Percentiles rank a stretch among this genome's conserved stretches.
These are phyloP conservation scores for Termitomyces sp. DNA, from an alignment of 768 basidiomycete species.

Conservation along the genomic window DNA sequence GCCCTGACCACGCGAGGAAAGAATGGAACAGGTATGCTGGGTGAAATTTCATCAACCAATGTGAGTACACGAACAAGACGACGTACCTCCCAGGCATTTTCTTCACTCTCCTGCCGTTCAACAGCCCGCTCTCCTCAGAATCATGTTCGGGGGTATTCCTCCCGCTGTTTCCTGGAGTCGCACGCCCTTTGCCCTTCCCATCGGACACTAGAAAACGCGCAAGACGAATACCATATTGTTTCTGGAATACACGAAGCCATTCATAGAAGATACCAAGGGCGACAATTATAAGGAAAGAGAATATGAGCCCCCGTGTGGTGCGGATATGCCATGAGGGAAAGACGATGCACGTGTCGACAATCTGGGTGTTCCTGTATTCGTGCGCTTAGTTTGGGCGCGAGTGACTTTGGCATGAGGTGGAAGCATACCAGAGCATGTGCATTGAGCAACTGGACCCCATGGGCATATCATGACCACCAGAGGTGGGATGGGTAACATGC, in stretches of 20 bases:
- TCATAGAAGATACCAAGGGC: slow-evolving; percentile 73
- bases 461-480: slow-evolving; percentile 43
- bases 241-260: slow-evolving; percentile 65
- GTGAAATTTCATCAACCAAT: background rate
- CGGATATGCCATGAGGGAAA: slow-evolving; percentile 75
- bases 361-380: slow-evolving; percentile 63
- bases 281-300: slow-evolving; percentile 64
- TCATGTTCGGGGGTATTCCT: slow-evolving; percentile 17
- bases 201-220: slow-evolving; percentile 38
- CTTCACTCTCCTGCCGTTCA: slow-evolving; percentile 43
- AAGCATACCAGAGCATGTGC: slow-evolving; percentile 72
- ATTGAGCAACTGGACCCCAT: slow-evolving; percentile 54
- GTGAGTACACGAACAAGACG: background rate
- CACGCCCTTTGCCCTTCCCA: slow-evolving; percentile 41
- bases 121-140: slow-evolving; percentile 48
- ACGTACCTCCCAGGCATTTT: slow-evolving; percentile 37
- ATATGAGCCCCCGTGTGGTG: slow-evolving; percentile 47
- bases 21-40: slow-evolving; percentile 46
- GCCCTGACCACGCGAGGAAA: slow-evolving; percentile 55
- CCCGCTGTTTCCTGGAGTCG: slow-evolving; percentile 19
- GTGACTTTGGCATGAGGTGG: background rate
- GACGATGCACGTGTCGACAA: slow-evolving; percentile 77
- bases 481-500: slow-evolving; percentile 16
- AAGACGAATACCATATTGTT: slow-evolving; percentile 52
- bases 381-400: background rate